These are phyloP conservation scores for Coprinopsis strossmayeri DNA, from an alignment of 768 basidiomycete genomes.

Conservation along the genomic window DNA sequence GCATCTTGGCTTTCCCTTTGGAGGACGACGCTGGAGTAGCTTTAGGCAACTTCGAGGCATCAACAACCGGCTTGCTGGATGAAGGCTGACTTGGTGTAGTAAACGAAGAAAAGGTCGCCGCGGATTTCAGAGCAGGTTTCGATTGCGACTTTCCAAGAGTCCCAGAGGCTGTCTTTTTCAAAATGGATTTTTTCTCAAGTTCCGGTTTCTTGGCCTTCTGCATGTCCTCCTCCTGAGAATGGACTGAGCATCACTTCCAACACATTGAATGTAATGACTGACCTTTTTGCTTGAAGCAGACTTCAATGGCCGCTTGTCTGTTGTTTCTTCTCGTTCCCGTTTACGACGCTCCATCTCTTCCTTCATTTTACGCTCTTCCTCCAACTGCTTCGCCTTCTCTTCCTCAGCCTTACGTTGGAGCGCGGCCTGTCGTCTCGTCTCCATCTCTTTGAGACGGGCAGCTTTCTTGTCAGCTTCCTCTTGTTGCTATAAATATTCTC, in stretches of 20 bases:
- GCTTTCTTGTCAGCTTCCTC: slow-evolving; percentile 80
- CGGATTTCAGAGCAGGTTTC: slow-evolving; percentile 37
- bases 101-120: slow-evolving; percentile 30
- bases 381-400: slow-evolving; percentile 54
- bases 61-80: slow-evolving; percentile 28
- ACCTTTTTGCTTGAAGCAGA: slow-evolving; percentile 46
- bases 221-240: slow-evolving; percentile 55
- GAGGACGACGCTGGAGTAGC: slow-evolving; percentile 15
- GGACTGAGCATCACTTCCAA: slow-evolving; percentile 5
- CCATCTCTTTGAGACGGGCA: slow-evolving; percentile 72
- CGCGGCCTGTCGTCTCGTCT: slow-evolving; percentile 66
- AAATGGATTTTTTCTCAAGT: slow-evolving; percentile 46
- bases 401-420: slow-evolving; percentile 74
- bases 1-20: slow-evolving; percentile 46
- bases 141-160: slow-evolving; percentile 46
- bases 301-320: slow-evolving; percentile 62
- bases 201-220: slow-evolving; percentile 37
- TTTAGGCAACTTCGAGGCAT: slow-evolving; percentile 23
- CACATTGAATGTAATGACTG: too few relatives aligned
- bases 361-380: slow-evolving; percentile 66
- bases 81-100: slow-evolving; percentile 15
- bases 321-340: slow-evolving; percentile 73
- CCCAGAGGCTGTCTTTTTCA: slow-evolving; percentile 44
- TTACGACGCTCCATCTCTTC: slow-evolving; percentile 75
- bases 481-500: slow-evolving; percentile 59